A percentile compares a stretch with the other conserved stretches of the same genome.
Evolutionary conservation across 1,284 basidiomycete species (phyloP).

Genomic region (Leccinum subfulvum): DNA sequence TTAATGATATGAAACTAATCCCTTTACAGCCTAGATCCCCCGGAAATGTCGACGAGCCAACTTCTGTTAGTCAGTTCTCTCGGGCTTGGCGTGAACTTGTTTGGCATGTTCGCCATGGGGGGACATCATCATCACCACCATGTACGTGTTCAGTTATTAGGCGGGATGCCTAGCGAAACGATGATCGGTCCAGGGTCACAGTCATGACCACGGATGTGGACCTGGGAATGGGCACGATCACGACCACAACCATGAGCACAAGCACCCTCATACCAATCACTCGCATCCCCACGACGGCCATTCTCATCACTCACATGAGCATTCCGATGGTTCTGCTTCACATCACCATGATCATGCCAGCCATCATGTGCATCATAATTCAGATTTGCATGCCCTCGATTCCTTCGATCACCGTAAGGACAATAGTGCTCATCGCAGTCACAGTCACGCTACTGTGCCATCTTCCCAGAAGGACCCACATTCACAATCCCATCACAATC

Average conservation of each 20-base stretch:
- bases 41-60: slow-evolving; percentile 97
- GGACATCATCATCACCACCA: slow-evolving; percentile 92
- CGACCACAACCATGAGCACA: slow-evolving; percentile 40
- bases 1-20: slow-evolving; percentile 7
- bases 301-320: slow-evolving; percentile 11
- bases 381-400: slow-evolving; percentile 31
- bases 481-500: slow-evolving; percentile 22
- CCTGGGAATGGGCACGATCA: slow-evolving; percentile 52
- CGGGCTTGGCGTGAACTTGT: slow-evolving; percentile 92
- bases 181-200: slow-evolving; percentile 42
- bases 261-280: slow-evolving; percentile 30
- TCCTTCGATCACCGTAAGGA: slow-evolving; percentile 17
- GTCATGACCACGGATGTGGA: slow-evolving; percentile 46
- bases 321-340: slow-evolving; percentile 2
- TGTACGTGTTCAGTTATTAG: slow-evolving; percentile 41
- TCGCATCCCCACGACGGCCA: slow-evolving; percentile 24
- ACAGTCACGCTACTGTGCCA: slow-evolving; percentile 10
- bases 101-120: slow-evolving; percentile 99
- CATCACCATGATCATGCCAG: slow-evolving; percentile 21
- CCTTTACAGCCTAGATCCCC: slow-evolving; percentile 77
- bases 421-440: slow-evolving; percentile 11
- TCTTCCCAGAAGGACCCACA: slow-evolving; percentile 31
- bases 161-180: not conserved
- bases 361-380: slow-evolving; percentile 29
- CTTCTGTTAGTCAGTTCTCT: slow-evolving; percentile 86